phyloP scores from a whole-genome alignment of 176 grass and related monocot species.

The Hsuehochloa calcarea region DNA sequence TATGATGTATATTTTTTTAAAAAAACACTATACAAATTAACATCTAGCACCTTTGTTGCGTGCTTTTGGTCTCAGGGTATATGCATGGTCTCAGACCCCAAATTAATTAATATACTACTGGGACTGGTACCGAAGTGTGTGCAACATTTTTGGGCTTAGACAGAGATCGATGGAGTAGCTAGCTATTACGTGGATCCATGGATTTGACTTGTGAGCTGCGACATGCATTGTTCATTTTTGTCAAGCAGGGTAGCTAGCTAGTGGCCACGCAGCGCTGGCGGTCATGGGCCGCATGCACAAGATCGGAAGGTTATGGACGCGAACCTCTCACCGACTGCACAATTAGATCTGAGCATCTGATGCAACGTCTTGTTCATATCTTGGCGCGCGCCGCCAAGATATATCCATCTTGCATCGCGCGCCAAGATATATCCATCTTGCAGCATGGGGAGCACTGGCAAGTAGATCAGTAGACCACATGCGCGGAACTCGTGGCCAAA shows the following conservation, averaged over 20 bases:
- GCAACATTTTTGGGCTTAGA: neutral
- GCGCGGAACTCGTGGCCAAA: neutral
- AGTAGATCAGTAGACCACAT: neutral
- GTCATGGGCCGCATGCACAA: neutral
- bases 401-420: neutral
- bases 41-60: too few species aligned
- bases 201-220: neutral
- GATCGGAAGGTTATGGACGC: neutral
- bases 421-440: neutral
- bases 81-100: too few species aligned
- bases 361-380: conserved; percentile 35
- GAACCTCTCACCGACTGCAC: conserved; percentile 10
- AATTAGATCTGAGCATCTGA: conserved; percentile 2
- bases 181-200: neutral
- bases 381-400: neutral
- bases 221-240: conserved; percentile 23
- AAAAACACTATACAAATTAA: too few species aligned
- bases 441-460: neutral
- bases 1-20: too few species aligned
- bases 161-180: neutral
- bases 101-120: neutral
- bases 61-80: too few species aligned
- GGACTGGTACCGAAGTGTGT: neutral
- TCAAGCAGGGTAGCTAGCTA: neutral
- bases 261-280: neutral